Evolutionary conservation across 73 alveolate genomes (phyloP).

Genomic region (Loxodes magnus): DNA sequence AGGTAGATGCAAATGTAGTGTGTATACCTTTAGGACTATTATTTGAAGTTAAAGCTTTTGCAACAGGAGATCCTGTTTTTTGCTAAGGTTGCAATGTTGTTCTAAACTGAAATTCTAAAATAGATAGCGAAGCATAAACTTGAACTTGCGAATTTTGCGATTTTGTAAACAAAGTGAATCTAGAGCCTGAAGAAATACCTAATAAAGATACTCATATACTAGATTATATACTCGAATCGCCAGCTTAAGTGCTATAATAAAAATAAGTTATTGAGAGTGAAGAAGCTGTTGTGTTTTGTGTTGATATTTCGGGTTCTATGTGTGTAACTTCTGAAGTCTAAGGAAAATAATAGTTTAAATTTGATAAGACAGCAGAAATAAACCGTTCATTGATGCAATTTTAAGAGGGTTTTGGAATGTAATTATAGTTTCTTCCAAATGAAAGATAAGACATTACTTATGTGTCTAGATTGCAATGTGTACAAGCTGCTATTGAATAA

Average conservation of each 20-base stretch:
- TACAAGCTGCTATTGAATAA: slow-evolving; percentile 76
- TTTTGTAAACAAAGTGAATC: slow-evolving; percentile 12
- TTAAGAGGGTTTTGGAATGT: slow-evolving; percentile 42
- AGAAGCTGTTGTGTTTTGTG: slow-evolving; percentile 50
- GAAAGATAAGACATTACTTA: slow-evolving; percentile 47
- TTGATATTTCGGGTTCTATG: slow-evolving; percentile 90
- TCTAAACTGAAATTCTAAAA: slow-evolving; percentile 41
- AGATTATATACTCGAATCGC: slow-evolving; percentile 34
- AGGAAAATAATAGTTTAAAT: slow-evolving; percentile 50
- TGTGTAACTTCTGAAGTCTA: slow-evolving; percentile 52
- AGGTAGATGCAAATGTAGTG: slow-evolving; percentile 59
- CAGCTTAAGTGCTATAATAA: slow-evolving; percentile 21
- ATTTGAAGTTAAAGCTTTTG: slow-evolving; percentile 33
- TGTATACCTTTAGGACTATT: slow-evolving; percentile 21
- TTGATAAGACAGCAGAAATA: slow-evolving; percentile 34
- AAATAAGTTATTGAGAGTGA: slow-evolving; percentile 16
- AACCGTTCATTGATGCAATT: too few relatives aligned
- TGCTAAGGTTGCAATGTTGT: slow-evolving; percentile 61
- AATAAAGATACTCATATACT: slow-evolving; percentile 20
- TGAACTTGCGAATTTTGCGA: slow-evolving; percentile 67
- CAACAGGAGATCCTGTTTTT: slow-evolving; percentile 57
- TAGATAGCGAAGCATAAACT: neutral
- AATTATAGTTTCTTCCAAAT: slow-evolving; percentile 27
- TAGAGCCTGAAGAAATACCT: slow-evolving; percentile 54
- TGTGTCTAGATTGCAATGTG: slow-evolving; percentile 81